These are phyloP conservation scores for Setaria viridis DNA, from an alignment of 202 grass and related monocot genomes.

Conservation along the genomic window DNA sequence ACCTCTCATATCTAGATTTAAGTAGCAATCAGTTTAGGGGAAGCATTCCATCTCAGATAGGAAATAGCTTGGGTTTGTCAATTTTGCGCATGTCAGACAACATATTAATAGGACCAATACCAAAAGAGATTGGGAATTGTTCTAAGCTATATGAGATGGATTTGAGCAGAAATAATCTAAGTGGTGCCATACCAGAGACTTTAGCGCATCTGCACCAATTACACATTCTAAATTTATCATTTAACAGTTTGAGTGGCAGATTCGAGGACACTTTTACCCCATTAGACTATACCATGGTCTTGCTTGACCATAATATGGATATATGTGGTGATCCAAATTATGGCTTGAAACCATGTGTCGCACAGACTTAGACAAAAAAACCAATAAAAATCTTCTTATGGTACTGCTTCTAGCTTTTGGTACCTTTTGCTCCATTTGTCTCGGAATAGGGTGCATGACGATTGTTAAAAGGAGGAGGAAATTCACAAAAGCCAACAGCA, in stretches of 20 bases:
- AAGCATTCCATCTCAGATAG: constrained; percentile 35
- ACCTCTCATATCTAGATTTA: constrained; percentile 4
- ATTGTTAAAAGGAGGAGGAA: background rate
- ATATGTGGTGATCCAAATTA: background rate
- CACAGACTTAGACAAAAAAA: background rate
- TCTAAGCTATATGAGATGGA: background rate
- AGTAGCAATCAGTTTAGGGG: constrained; percentile 39
- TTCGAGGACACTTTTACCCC: background rate
- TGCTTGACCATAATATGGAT: background rate
- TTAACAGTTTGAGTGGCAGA: constrained; percentile 40
- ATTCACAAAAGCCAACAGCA: background rate
- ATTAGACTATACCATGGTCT: background rate
- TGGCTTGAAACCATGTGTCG: constrained; percentile 33
- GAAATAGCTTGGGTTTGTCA: background rate
- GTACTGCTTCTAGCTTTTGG: background rate
- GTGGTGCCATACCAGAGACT: background rate
- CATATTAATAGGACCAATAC: constrained; percentile 14
- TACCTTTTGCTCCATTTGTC: background rate
- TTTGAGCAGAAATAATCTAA: constrained; percentile 43
- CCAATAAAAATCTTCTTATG: background rate
- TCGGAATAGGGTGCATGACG: background rate
- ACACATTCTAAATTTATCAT: constrained; percentile 14
- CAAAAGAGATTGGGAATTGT: constrained; percentile 39
- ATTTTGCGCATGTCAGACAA: background rate
- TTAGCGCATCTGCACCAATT: background rate